Conservation (phyloP, 179 eudicot species). For the Vitellaria paradoxa region DNA sequence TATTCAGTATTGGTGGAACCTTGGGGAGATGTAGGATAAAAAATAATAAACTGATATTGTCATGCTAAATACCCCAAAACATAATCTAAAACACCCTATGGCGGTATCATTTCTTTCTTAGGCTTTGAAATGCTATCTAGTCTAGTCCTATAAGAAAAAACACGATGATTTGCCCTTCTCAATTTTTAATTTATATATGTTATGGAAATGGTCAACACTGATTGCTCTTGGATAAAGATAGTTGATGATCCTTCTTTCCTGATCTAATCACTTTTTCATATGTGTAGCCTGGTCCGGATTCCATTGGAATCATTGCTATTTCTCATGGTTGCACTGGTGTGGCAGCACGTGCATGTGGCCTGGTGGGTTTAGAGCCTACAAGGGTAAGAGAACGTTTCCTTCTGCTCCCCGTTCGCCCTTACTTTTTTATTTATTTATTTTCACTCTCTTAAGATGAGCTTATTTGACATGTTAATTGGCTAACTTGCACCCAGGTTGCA, state of each 20-base stretch:
- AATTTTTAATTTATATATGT: neutral
- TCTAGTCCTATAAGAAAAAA: neutral
- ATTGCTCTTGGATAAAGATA: neutral
- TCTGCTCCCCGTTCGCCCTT: neutral
- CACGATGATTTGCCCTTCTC: neutral
- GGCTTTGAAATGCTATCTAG: neutral
- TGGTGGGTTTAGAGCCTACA: constrained; percentile 95
- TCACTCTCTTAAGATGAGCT: neutral
- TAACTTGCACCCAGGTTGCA: constrained; percentile 54
- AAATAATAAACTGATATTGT: too few relatives aligned
- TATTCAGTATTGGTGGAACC: neutral
- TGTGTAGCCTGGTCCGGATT: constrained; percentile 99
- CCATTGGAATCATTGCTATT: constrained; percentile 99
- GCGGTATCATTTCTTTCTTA: neutral
- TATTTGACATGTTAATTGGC: neutral
- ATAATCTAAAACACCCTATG: neutral
- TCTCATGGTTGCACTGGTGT: constrained; percentile 99
- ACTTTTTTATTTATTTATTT: neutral
- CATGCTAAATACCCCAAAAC: neutral
- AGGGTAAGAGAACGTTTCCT: constrained; percentile 47
- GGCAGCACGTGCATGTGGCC: constrained; percentile 98
- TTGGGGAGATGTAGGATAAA: too few relatives aligned
- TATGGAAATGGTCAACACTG: neutral
- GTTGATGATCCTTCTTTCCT: neutral
- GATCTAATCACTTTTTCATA: neutral